phyloP scores from a whole-genome alignment of 2,329 filamentous ascomycete species.

The Sarocladium oryzae region DNA sequence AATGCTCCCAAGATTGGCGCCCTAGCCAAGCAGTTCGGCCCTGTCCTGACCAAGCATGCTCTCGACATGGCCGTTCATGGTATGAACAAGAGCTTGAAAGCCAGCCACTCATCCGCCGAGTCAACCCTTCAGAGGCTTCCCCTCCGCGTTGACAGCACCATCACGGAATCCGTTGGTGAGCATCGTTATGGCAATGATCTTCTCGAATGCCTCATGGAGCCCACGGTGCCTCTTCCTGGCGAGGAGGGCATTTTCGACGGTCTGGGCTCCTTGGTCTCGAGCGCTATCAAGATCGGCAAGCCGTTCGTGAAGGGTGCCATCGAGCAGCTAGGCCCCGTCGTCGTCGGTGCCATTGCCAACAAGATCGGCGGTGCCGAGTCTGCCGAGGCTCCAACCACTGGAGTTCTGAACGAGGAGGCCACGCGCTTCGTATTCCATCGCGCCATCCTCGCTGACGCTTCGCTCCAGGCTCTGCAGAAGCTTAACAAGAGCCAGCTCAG shows the following conservation, averaged over 20 bases:
- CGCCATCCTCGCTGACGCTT: background rate
- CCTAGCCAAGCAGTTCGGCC: conserved; percentile 6
- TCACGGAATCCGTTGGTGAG: background rate
- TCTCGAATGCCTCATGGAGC: conserved; percentile 9
- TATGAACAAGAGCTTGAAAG: background rate
- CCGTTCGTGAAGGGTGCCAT: background rate
- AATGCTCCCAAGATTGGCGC: conserved; percentile 10
- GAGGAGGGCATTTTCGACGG: conserved; percentile 11
- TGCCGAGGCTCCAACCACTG: background rate
- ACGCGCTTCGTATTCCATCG: background rate
- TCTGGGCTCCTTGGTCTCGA: conserved; percentile 11
- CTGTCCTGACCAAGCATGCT: background rate
- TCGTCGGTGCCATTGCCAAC: conserved; percentile 57
- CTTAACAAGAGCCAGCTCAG: background rate
- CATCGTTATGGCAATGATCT: conserved; percentile 1
- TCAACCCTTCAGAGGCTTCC: conserved; percentile 10
- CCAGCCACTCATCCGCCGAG: conserved; percentile 9
- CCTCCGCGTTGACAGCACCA: background rate
- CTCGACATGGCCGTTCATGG: background rate
- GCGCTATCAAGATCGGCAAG: conserved; percentile 5
- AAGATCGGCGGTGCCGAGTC: conserved; percentile 32
- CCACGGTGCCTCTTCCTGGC: conserved; percentile 12
- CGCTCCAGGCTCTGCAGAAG: background rate
- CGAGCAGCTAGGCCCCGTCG: background rate
- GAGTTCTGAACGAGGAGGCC: background rate